Evolutionary conservation across 257 asterid species (phyloP), one percentile per base, ranked within the genome.

Genomic region (Craterostigma plantagineum): DNA sequence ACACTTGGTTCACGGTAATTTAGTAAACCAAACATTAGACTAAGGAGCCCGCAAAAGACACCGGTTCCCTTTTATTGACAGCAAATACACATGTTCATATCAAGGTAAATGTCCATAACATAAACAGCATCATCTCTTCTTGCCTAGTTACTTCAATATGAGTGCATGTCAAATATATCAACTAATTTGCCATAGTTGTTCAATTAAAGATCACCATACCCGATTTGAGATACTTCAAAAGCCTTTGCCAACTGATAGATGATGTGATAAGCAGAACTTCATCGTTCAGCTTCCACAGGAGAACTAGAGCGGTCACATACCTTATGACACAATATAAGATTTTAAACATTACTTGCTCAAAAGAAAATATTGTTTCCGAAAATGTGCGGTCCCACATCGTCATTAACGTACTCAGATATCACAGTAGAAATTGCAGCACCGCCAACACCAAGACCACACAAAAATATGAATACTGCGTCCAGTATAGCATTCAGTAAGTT

Each of bases 381-480:
- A 53, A 41, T 33, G 43, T 37, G 56, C 15, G 58, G 64, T 4
- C 77, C 87, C 93, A 75, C 92, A 85, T 23, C 30, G 30, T 85
- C 67, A 38, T 49, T 34, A 68, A 82, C 95, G 55, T 87, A 82
- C 98, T 87, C 98, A 66, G 95, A 82, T 57, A 72, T 78, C 73
- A 82, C 95, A 42, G 85, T 77, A 56, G 95, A 75, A 68, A 68
- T 65, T 41, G 98, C 95, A 51, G 98, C 95, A 51, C 98, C 98
- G 38, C 80, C 60, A 38, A 79, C 45, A 48, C 98, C 98, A 54
- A 82, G 61, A 63, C 75, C 77, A 51, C 66, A 58, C 48, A 11
- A 51, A 54, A 79, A 76, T 48, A 87, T 82, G 55, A 87, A 64
- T 59, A 87, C 58, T 45, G 84, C 80, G 55, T 72, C 91, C 53